Base-by-base conservation (phyloP, 345 rosid genomes). In the Bruguiera parviflora region DNA sequence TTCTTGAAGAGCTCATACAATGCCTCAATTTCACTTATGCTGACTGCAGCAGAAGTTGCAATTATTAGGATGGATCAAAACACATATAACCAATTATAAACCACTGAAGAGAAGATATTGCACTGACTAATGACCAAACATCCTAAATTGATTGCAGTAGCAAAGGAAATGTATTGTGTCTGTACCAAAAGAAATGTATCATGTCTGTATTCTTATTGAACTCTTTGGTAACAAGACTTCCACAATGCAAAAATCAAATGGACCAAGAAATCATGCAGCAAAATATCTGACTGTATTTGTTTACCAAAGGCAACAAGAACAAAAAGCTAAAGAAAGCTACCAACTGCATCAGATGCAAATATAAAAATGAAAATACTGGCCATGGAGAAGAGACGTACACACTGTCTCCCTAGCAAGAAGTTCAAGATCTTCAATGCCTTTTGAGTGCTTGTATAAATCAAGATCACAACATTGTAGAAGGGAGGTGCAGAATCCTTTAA, bases 11-110 rank as follows among this genome's bases (percentile, higher is more conserved):
- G 94, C 80, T 95, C 99, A 73, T 95, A 95, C 24, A 95, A 89
- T 46, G 99, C 99, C 79, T 95, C 99, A 53, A 95, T 88, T 83
- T 95, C 99, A 79, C 99, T 95, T 58, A 92, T 98, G 71, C 92
- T 92, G 73, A 95, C 98, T 95, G 92, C 90, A 67, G 72, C 73
- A 29, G 21, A 68, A 67, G 27, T 75, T 33, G 51, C 39, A 77
- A 71, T 47, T 9, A 60, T 52, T 22, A 5, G 19, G 19, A 65
- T 46, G 53, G 10, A 13, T 21, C 22, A 27, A 32, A 63, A 58
- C 57, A 57, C 8, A 56, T 37, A 4, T 33, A 61, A 8, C 35
- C 35, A 32, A 32, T 32, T 7, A 15, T 53, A 53, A 60, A 0
- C 6, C 10, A 3, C 32, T 2, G 6, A 15, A 6, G 1, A 16